Percentiles rank a stretch among this genome's conserved stretches.
Evolutionary conservation across 805 yeast genomes (phyloP).

Genomic region (Scheffersomyces ergatensis): DNA sequence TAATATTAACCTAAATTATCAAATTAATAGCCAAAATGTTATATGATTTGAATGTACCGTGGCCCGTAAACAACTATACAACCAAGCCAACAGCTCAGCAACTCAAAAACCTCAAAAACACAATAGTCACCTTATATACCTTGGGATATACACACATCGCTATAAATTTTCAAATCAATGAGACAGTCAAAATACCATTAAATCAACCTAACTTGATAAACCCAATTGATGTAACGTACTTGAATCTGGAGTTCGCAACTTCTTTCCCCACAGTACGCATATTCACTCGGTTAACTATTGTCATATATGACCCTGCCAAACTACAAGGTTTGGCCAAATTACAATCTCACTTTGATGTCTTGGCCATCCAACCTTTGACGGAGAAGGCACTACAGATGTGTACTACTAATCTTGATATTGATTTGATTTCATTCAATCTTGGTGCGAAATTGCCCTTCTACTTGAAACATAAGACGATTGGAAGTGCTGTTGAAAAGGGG

Average conservation of each 20-base stretch:
- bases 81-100: constrained; percentile 41
- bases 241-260: constrained; percentile 10
- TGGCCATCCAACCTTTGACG: constrained; percentile 76
- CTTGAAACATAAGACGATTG: constrained; percentile 78
- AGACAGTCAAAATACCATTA: constrained; percentile 51
- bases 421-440: constrained; percentile 73
- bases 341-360: constrained; percentile 62
- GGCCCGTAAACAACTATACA: constrained; percentile 59
- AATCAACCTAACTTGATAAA: constrained; percentile 43
- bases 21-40: too few relatives aligned
- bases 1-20: too few relatives aligned
- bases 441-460: constrained; percentile 66
- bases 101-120: constrained; percentile 43
- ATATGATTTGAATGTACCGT: constrained; percentile 68
- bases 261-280: constrained; percentile 35
- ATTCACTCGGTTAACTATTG: constrained; percentile 72
- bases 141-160: constrained; percentile 79
- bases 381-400: constrained; percentile 79
- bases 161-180: constrained; percentile 59
- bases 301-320: constrained; percentile 74
- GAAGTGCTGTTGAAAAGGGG: constrained; percentile 82
- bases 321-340: constrained; percentile 58
- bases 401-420: constrained; percentile 74
- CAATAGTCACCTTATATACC: constrained; percentile 51
- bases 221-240: constrained; percentile 30